Evolutionary conservation across 23 red algal species (phyloP).

Genomic region (Gracilaria caudata): DNA sequence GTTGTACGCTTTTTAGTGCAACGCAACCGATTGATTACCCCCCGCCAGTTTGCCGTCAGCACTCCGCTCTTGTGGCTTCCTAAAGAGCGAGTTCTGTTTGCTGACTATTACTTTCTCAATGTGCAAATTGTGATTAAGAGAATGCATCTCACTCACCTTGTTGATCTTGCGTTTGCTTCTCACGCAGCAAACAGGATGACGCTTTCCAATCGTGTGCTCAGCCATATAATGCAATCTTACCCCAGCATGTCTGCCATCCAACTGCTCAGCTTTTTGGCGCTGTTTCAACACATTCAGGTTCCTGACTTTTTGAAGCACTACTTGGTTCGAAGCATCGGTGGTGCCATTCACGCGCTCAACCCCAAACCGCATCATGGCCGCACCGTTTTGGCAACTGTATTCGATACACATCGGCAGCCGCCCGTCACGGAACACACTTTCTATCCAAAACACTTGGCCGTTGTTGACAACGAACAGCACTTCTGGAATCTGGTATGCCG

Average conservation of each 20-base stretch:
- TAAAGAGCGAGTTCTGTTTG: constrained; percentile 3
- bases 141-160: constrained; percentile 13
- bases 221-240: background rate
- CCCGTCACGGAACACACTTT: background rate
- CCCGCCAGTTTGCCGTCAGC: constrained; percentile 31
- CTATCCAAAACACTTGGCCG: constrained; percentile 4
- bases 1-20: constrained; percentile 14
- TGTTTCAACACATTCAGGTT: constrained; percentile 28
- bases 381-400: background rate
- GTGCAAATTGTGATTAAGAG: constrained; percentile 12
- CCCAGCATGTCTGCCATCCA: background rate
- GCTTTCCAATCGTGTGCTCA: constrained; percentile 9
- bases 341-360: background rate
- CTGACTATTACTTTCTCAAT: constrained; percentile 34
- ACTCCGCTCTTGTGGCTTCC: constrained; percentile 25
- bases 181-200: background rate
- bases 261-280: background rate
- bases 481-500: constrained; percentile 25
- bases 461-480: background rate
- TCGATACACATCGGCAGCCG: too few species aligned
- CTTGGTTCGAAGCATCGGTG: constrained; percentile 12
- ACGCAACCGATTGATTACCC: constrained; percentile 14
- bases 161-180: constrained; percentile 31
- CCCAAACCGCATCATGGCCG: background rate
- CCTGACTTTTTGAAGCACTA: background rate